Evolutionary conservation across 441 rosid species (phyloP), one percentile per base, ranked within the genome.

Genomic region (Francoa sonchifolia): DNA sequence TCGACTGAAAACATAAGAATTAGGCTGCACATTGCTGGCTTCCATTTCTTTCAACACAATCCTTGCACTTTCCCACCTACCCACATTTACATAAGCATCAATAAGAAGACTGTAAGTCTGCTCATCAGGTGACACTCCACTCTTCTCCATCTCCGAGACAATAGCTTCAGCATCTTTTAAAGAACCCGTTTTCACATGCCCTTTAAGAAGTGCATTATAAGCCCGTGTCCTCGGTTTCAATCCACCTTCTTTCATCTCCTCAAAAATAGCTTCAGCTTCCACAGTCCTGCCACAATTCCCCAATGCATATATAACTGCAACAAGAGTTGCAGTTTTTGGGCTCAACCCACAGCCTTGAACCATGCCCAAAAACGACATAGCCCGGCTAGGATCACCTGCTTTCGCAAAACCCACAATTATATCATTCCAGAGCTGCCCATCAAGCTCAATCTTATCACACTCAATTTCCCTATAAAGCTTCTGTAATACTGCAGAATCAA

Each of bases 11-110:
- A 86, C 75, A 57, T 74, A 83, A 0, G 99, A 71, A 55, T 71
- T 86, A 5, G 93, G 95, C 65, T 65, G 71, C 43, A 75, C 77
- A 49, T 67, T 65, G 37, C 69, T 69, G 3, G 72, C 88, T 63
- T 90, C 94, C 96, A 90, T 86, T 70, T 90, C 90, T 63, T 86
- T 78, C 80, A 86, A 64, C 46, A 90, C 90, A 35, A 86, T 70
- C 45, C 90, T 78, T 0, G 96, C 84, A 17, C 99, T 90, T 48
- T 86, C 99, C 99, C 95, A 80, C 57, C 99, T 73, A 4, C 88
- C 96, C 0, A 83, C 96, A 73, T 80, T 71, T 6, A 69, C 71
- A 52, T 86, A 90, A 1, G 96, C 99, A 73, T 86, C 95, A 40
- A 83, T 73, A 17, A 90, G 67, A 45, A 86, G 67, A 69, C 96